Conservation (phyloP, 306 rosid species). For the Cercis canadensis region DNA sequence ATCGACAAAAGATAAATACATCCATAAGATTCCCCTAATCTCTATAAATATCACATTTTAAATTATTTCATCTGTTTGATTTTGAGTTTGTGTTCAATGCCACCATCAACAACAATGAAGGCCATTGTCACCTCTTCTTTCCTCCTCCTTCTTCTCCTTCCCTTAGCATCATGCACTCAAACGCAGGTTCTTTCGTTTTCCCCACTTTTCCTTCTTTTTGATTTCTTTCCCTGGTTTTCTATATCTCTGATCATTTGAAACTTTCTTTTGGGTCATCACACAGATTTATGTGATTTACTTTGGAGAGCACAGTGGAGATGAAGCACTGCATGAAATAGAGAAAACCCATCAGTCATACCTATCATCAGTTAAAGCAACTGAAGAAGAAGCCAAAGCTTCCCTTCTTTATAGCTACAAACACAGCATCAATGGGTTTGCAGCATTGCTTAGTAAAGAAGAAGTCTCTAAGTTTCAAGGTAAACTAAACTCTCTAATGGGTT, state of each 20-base stretch:
- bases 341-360: constrained; percentile 66
- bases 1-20: too few relatives aligned
- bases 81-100: not conserved
- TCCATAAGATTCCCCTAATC: too few relatives aligned
- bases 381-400: constrained; percentile 68
- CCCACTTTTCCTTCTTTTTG: not conserved
- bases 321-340: constrained; percentile 55
- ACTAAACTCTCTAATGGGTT: not conserved
- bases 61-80: too few relatives aligned
- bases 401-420: constrained; percentile 86
- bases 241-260: not conserved
- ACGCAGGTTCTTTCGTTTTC: constrained; percentile 28
- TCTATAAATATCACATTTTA: too few relatives aligned
- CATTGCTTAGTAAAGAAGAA: constrained; percentile 71
- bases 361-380: constrained; percentile 61
- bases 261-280: not conserved
- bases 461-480: constrained; percentile 75
- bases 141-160: constrained; percentile 25
- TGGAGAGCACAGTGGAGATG: constrained; percentile 55
- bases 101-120: constrained; percentile 11
- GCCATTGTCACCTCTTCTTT: constrained; percentile 19
- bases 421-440: constrained; percentile 90
- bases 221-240: not conserved
- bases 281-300: constrained; percentile 75
- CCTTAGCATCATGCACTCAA: constrained; percentile 40